A percentile compares a stretch with the other conserved stretches of the same genome.
phyloP scores from a whole-genome alignment of 1,284 basidiomycete species.

The Cystobasidiaceae sp. region DNA sequence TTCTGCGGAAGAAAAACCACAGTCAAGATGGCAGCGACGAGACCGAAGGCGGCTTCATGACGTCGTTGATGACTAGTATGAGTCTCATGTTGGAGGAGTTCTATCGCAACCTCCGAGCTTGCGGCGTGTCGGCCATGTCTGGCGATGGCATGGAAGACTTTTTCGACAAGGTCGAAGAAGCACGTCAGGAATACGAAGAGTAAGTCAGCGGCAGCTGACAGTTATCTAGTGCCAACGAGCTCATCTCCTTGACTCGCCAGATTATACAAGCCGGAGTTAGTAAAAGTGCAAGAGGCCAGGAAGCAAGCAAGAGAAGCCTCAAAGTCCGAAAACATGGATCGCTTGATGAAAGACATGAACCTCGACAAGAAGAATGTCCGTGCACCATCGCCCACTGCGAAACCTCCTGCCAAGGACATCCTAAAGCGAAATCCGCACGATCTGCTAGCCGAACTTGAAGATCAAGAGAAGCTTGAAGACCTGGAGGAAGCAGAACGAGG shows the following conservation, averaged over 20 bases:
- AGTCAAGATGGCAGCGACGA: slow-evolving; percentile 57
- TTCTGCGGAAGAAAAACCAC: slow-evolving; percentile 46
- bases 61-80: slow-evolving; percentile 98
- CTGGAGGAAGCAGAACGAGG: slow-evolving; percentile 59
- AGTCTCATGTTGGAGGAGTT: slow-evolving; percentile 97
- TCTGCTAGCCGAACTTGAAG: slow-evolving; percentile 48
- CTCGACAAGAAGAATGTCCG: slow-evolving; percentile 45
- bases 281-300: slow-evolving; percentile 58
- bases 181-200: slow-evolving; percentile 81
- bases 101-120: slow-evolving; percentile 88
- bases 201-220: slow-evolving; percentile 50
- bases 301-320: slow-evolving; percentile 57
- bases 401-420: slow-evolving; percentile 57
- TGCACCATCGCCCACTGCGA: background rate
- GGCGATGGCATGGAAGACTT: slow-evolving; percentile 88
- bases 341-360: slow-evolving; percentile 79
- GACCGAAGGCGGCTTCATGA: slow-evolving; percentile 91
- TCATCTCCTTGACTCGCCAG: too few species aligned
- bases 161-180: slow-evolving; percentile 81
- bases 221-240: background rate
- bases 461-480: slow-evolving; percentile 56
- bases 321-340: slow-evolving; percentile 62
- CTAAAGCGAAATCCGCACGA: slow-evolving; percentile 56
- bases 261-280: slow-evolving; percentile 86
- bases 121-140: slow-evolving; percentile 88